Percentiles rank a stretch among this genome's conserved stretches.
These are phyloP conservation scores for Arthrobotrys entomopaga DNA, from an alignment of 2,329 filamentous ascomycete genomes.

Conservation along the genomic window DNA sequence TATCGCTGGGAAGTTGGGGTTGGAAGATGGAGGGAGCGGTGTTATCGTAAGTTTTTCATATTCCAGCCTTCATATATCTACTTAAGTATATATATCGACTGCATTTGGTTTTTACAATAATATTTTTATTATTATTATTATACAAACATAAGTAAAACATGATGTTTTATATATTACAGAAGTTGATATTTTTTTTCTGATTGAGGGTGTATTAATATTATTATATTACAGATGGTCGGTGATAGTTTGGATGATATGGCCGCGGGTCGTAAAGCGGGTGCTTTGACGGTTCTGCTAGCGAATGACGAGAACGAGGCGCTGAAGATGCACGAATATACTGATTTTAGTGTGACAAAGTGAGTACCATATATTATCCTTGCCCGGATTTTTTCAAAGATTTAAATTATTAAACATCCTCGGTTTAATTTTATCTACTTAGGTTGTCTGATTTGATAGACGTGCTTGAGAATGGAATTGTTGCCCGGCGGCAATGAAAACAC, in stretches of 20 bases:
- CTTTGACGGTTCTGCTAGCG: conserved; percentile 86
- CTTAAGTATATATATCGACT: neutral
- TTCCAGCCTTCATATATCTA: neutral
- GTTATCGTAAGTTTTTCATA: conserved; percentile 61
- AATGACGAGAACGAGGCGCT: conserved; percentile 82
- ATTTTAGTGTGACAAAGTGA: conserved; percentile 72
- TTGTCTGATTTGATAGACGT: conserved; percentile 81
- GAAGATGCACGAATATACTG: conserved; percentile 77
- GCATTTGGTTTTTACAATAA: too few species aligned
- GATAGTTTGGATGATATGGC: conserved; percentile 94
- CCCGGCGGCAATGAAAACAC: conserved; percentile 26
- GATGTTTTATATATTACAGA: too few species aligned
- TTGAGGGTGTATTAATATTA: too few species aligned
- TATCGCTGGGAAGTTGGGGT: conserved; percentile 80
- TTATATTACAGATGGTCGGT: conserved; percentile 69
- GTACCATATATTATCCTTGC: conserved; percentile 13
- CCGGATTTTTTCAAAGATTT: too few species aligned
- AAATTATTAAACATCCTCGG: too few species aligned
- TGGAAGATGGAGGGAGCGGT: conserved; percentile 65
- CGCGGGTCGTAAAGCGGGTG: conserved; percentile 82
- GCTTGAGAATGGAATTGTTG: conserved; percentile 75
- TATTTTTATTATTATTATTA: too few species aligned
- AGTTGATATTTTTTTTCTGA: too few species aligned
- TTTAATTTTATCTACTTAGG: conserved; percentile 59
- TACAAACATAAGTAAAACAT: too few species aligned